Evolutionary conservation across 75 land plant species (phyloP), one percentile per base, ranked within the genome.

Genomic region (Cupressus sempervirens): DNA sequence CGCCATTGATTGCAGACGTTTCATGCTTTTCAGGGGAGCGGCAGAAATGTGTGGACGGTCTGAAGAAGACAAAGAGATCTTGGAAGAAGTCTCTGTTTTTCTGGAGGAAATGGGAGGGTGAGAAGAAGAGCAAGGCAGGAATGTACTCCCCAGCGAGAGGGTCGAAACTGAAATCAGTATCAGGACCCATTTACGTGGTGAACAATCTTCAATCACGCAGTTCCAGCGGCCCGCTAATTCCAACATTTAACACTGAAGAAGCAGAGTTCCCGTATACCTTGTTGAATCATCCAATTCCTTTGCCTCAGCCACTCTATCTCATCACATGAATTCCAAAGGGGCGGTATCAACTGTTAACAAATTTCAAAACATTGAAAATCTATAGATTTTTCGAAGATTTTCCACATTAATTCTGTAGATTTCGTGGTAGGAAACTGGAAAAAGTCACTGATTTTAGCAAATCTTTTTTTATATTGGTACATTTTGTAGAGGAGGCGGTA

Each of bases 21-120:
- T 77, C 50, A 2, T 41, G 50, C 26, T 70, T 29, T 30, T 11
- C 34, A 30, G 23, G 23, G 48, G 81, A 77, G 43, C 23, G 23
- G 46, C 81, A 77, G 12, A 77, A 10, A 43, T 77, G 50, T 4
- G 29, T 26, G n/a, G 83, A 83, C 74, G 23, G 86, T 84, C 30
- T 50, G n/a, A 82, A 82, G 74, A 84, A 70, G 18, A 84, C 40
- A 29, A 68, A n/a, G 9, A 6, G 20, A 35, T 84, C 81, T 38
- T 70, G 81, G 84, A 84, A 70, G 79, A 34, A 26, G 34, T 36
- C 43, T 3, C 81, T 84, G 18, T 84, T 84, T 43, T 84, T 84
- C 79, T 84, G 84, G 84, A 53, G 14, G 9, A 84, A 70, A 14
- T 38, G 13, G 1, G 29, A 58, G 7, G 14, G 18, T 32, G 74